These are phyloP conservation scores for Pinus tabuliformis DNA, from an alignment of 75 land plant species.

Conservation along the genomic window DNA sequence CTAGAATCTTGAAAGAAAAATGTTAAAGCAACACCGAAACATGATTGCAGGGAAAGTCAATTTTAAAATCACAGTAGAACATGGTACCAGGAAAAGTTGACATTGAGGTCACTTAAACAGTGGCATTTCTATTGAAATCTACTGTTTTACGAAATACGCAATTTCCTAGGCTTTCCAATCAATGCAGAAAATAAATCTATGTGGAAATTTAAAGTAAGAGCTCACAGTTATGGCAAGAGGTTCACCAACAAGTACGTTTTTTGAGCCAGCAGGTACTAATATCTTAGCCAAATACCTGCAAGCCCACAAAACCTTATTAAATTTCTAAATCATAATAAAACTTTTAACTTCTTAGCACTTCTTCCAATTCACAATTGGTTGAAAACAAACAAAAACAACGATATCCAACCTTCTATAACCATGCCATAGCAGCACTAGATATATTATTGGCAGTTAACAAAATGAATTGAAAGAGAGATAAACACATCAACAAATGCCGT, in stretches of 20 bases:
- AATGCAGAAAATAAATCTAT: background rate
- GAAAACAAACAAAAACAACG: too few relatives aligned
- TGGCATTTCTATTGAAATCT: background rate
- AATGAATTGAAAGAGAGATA: background rate
- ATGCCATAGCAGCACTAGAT: background rate
- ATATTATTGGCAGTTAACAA: background rate
- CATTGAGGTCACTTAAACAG: background rate
- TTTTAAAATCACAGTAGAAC: background rate
- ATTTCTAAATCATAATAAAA: background rate
- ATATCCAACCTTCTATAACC: background rate
- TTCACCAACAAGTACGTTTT: conserved; percentile 83
- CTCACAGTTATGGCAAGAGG: conserved; percentile 83
- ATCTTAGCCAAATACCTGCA: conserved; percentile 91
- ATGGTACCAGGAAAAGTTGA: conserved; percentile 4
- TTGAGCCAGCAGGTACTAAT: conserved; percentile 86
- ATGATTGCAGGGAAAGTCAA: background rate
- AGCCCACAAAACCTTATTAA: background rate
- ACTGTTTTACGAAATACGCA: background rate
- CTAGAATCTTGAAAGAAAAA: background rate
- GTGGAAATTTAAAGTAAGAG: background rate
- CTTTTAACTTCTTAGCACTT: background rate
- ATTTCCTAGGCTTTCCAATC: background rate
- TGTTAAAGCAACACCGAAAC: background rate
- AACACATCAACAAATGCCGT: too few relatives aligned
- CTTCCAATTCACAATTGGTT: background rate